Conservation (phyloP, 768 basidiomycete species). For the Kwoniella newhampshirensis region DNA sequence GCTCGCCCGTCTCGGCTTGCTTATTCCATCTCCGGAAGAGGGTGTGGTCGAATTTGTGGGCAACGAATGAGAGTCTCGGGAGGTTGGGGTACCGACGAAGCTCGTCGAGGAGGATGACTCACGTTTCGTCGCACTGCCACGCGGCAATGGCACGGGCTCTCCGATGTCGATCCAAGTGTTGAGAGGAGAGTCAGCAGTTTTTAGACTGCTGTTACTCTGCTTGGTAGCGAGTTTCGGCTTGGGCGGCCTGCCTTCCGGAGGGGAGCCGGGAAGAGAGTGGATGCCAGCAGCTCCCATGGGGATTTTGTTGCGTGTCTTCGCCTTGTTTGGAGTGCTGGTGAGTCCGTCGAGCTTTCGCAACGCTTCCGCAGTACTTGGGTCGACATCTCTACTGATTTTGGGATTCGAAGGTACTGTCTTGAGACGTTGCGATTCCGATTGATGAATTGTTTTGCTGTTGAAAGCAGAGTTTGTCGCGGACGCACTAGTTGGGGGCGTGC, state of each 20-base stretch:
- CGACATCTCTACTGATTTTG: conserved; percentile 65
- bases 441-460: conserved; percentile 16
- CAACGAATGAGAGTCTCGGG: conserved; percentile 36
- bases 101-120: conserved; percentile 42
- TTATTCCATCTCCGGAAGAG: conserved; percentile 21
- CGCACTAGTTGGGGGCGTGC: conserved; percentile 20
- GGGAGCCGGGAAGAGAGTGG: conserved; percentile 64
- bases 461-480: conserved; percentile 42
- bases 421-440: conserved; percentile 29
- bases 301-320: conserved; percentile 17
- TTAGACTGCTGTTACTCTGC: conserved; percentile 28
- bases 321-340: conserved; percentile 60
- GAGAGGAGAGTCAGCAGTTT: conserved; percentile 27
- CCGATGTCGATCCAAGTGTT: conserved; percentile 40
- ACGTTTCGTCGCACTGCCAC: conserved; percentile 22
- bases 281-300: conserved; percentile 9
- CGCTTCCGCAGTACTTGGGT: conserved; percentile 84
- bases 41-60: conserved; percentile 43
- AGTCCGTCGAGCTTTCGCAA: conserved; percentile 90
- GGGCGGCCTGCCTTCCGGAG: conserved; percentile 13
- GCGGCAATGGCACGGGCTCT: conserved; percentile 12
- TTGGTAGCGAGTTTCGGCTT: conserved; percentile 13
- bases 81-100: conserved; percentile 40
- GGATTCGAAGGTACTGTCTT: conserved; percentile 6
- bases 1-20: conserved; percentile 27